Conservation (phyloP, 2,329 filamentous ascomycete genomes). For the Neonectria faginata region DNA sequence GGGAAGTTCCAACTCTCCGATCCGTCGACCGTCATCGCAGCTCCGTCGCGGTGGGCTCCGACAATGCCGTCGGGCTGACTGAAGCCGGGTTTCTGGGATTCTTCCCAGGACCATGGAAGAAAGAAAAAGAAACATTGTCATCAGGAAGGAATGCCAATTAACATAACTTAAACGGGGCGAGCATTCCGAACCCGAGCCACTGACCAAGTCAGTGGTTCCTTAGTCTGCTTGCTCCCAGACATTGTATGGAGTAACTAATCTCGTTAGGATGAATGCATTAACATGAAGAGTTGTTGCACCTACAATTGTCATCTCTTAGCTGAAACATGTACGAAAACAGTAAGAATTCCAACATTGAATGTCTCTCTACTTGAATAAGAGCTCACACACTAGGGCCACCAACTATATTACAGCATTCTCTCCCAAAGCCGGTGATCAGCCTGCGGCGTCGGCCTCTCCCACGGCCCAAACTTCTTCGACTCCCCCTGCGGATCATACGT, state of each 20-base stretch:
- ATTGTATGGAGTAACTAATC: background rate
- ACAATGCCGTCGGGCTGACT: too few species aligned
- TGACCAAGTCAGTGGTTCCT: background rate
- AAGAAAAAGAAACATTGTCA: background rate
- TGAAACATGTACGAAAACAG: background rate
- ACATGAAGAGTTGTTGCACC: background rate
- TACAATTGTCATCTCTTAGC: background rate
- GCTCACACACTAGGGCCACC: too few species aligned
- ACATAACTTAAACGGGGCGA: background rate
- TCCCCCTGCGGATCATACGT: constrained; percentile 34
- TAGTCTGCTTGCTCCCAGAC: background rate
- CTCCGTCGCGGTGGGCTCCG: background rate
- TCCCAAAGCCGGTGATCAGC: background rate
- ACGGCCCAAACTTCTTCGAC: constrained; percentile 11
- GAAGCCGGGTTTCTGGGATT: background rate
- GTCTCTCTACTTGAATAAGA: background rate
- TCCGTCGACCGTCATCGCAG: too few species aligned
- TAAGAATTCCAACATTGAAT: background rate
- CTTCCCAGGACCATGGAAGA: background rate
- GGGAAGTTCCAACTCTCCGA: too few species aligned
- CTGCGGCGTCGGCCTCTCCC: background rate
- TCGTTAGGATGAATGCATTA: background rate
- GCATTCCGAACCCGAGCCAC: background rate
- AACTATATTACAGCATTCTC: too few species aligned
- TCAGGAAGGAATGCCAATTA: too few species aligned